Base-by-base conservation (phyloP, 805 yeast genomes). In the Saccharomycopsis lassenensis region DNA sequence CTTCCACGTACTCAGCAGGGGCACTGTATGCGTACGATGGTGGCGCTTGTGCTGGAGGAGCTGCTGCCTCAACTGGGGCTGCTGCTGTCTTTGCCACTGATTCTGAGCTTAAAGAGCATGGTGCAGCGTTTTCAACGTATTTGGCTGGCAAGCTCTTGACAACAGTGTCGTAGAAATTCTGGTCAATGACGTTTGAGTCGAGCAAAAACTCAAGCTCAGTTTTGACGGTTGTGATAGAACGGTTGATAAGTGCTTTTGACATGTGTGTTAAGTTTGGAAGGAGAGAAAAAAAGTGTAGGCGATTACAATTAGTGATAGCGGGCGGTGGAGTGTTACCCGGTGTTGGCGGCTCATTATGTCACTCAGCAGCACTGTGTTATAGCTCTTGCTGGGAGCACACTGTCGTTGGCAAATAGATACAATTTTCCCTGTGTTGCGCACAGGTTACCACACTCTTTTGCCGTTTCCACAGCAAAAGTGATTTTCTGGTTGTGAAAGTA, bases 161-260 rank as follows among this genome's bases (percentile, higher is more conserved):
- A 14, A 85, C 59, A 24, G 70, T 67, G 10, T 71, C 59, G 49
- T 55, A 77, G 39, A 77, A 65, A 7, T 57, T 63, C 24, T 69
- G 66, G 14, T 76, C 62, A 40, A 86, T 74, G 29, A 83, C 91
- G 33, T 74, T 74, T 1, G 87, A 76, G 46, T 83, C 94, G 29
- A 57, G 61, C 21, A 86, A 62, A 51, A 83, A 85, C 55, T 84
- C 94, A 29, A 86, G 68, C 52, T 86, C 94, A 52, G 57, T 82
- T 72, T 59, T 76, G 60, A 85, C 61, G 4, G 79, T 78, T 1
- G 86, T 71, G 44, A 85, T 61, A 3, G 94, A 81, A 48, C 94
- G 74, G 61, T 83, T 83, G 43, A 82, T 71, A 33, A 71, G 61
- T 1, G 89, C 77, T 12, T 74, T 49, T 1, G 66, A 60, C 67